phyloP scores from a whole-genome alignment of 495 filamentous ascomycete species.

The Hyaloscypha finlandica region DNA sequence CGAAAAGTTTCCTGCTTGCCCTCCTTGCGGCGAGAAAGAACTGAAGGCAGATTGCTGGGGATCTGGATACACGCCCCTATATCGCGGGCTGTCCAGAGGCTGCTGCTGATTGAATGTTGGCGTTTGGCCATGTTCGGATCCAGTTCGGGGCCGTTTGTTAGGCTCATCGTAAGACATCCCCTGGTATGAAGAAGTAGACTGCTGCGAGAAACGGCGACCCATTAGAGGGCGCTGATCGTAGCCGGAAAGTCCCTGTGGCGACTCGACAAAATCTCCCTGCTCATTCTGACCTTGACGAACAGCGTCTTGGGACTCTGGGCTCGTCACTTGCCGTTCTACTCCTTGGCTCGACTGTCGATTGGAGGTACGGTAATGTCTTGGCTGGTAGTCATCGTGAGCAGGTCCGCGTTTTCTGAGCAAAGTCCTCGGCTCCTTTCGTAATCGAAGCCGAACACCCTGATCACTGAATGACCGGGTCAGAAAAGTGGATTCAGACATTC shows the following conservation, averaged over 20 bases:
- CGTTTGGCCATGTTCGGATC: constrained; percentile 21
- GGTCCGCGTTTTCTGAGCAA: constrained; percentile 42
- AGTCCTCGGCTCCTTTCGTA: constrained; percentile 80
- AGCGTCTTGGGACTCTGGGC: constrained; percentile 6
- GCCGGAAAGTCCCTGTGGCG: not conserved
- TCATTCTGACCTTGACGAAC: constrained; percentile 15
- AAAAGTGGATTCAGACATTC: constrained; percentile 88
- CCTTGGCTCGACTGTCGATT: constrained; percentile 15
- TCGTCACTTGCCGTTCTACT: not conserved
- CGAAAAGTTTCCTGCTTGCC: not conserved
- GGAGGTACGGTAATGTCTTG: constrained; percentile 23
- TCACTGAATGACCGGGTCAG: constrained; percentile 92
- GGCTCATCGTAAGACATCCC: constrained; percentile 15
- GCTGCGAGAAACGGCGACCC: constrained; percentile 14
- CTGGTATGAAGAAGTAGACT: constrained; percentile 11
- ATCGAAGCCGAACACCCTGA: constrained; percentile 86
- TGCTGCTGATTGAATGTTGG: constrained; percentile 12
- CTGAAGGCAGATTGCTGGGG: constrained; percentile 2
- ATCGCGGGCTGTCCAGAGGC: constrained; percentile 6
- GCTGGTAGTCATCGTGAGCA: constrained; percentile 31
- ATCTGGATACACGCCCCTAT: constrained; percentile 14
- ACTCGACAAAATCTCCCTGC: constrained; percentile 4
- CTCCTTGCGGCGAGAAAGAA: not conserved
- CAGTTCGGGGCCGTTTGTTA: constrained; percentile 19
- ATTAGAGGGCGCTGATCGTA: constrained; percentile 14